These are phyloP conservation scores for Zopfia rhizophila DNA, from an alignment of 2,329 filamentous ascomycete genomes.

Conservation along the genomic window DNA sequence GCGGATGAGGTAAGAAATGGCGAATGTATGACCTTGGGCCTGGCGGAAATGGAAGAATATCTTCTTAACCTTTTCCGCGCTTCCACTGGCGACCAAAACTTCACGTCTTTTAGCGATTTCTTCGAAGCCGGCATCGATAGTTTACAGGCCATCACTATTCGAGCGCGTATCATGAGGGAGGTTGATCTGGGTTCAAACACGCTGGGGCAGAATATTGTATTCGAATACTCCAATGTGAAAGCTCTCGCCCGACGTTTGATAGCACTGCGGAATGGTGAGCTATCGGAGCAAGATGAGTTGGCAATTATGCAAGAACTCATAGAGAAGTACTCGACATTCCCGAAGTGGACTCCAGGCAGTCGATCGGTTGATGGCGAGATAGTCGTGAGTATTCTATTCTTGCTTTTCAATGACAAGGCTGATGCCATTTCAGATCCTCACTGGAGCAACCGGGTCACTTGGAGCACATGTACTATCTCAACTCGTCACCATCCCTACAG, in stretches of 20 bases:
- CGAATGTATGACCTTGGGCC: conserved; percentile 34
- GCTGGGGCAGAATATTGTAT: conserved; percentile 67
- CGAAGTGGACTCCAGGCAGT: conserved; percentile 29
- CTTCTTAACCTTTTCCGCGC: conserved; percentile 31
- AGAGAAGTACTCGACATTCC: conserved; percentile 55
- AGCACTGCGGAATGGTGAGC: conserved; percentile 53
- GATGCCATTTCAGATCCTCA: conserved; percentile 58
- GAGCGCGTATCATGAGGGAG: conserved; percentile 62
- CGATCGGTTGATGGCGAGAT: conserved; percentile 14
- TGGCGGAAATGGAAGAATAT: conserved; percentile 45
- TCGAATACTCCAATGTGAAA: conserved; percentile 64
- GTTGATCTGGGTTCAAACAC: conserved; percentile 59
- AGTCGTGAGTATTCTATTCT: not conserved
- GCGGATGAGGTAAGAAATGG: conserved; percentile 30
- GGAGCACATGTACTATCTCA: conserved; percentile 67
- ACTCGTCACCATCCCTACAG: conserved; percentile 37
- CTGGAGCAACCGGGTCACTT: conserved; percentile 73
- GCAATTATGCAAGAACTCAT: conserved; percentile 61
- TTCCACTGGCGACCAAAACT: conserved; percentile 29
- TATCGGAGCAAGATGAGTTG: conserved; percentile 46
- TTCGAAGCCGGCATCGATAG: conserved; percentile 69
- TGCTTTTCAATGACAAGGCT: not conserved
- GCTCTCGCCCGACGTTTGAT: conserved; percentile 59
- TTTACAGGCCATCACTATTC: conserved; percentile 67
- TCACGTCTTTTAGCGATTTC: too few relatives aligned